Evolutionary conservation across 176 grass and related monocot species (phyloP).

Genomic region (Elaeis guineensis): DNA sequence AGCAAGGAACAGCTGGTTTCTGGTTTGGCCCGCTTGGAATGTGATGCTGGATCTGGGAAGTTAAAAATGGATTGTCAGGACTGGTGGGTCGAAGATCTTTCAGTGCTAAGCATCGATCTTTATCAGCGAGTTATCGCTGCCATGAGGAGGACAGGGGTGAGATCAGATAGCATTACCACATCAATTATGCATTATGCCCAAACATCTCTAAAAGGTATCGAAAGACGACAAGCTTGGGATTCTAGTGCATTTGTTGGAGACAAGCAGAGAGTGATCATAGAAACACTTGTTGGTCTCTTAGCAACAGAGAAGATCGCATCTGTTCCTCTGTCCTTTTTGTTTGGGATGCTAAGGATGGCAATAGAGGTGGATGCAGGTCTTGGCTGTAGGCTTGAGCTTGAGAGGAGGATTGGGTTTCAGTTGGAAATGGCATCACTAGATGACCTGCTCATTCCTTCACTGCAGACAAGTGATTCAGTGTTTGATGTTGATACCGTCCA

Average conservation of each 20-base stretch:
- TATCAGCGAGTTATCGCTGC: conserved; percentile 42
- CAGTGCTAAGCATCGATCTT: conserved; percentile 31
- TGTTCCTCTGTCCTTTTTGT: conserved; percentile 67
- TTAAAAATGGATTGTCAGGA: conserved; percentile 32
- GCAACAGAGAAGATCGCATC: conserved; percentile 67
- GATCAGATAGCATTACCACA: conserved; percentile 37
- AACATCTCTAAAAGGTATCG: conserved; percentile 33
- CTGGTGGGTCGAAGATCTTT: conserved; percentile 54
- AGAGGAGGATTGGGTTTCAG: conserved; percentile 68
- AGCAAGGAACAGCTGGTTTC: conserved; percentile 48
- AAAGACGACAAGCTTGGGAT: conserved; percentile 49
- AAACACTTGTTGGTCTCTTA: conserved; percentile 59
- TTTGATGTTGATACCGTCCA: conserved; percentile 86
- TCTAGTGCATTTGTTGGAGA: conserved; percentile 55
- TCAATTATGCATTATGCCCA: conserved; percentile 52
- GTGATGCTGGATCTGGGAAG: conserved; percentile 20
- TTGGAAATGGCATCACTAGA: conserved; percentile 81
- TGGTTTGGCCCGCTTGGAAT: conserved; percentile 38
- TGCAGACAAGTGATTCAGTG: conserved; percentile 66
- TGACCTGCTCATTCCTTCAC: conserved; percentile 68
- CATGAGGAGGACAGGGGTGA: conserved; percentile 42
- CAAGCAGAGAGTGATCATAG: conserved; percentile 47
- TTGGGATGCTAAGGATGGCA: conserved; percentile 91
- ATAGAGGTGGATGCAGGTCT: conserved; percentile 57
- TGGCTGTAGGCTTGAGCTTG: conserved; percentile 60